phyloP scores from a whole-genome alignment of 768 basidiomycete genomes.

The Panaeolus papilionaceus region DNA sequence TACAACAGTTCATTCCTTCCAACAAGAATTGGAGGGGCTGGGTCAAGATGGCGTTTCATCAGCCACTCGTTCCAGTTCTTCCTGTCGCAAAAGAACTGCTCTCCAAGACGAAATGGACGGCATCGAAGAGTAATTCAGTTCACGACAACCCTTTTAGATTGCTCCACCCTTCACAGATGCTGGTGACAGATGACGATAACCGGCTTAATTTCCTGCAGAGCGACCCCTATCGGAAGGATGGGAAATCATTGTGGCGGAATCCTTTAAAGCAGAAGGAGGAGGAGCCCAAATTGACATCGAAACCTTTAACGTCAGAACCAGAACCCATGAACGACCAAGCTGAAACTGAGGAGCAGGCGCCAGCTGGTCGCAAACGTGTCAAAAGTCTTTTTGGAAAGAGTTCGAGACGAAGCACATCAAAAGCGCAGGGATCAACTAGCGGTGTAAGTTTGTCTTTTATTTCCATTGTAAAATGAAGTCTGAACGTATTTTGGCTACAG shows the following conservation, averaged over 20 bases:
- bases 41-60: slow-evolving; percentile 85
- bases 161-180: slow-evolving; percentile 35
- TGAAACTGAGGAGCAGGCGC: slow-evolving; percentile 25
- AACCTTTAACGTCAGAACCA: slow-evolving; percentile 48
- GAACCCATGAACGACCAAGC: slow-evolving; percentile 35
- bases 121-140: slow-evolving; percentile 45
- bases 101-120: slow-evolving; percentile 77
- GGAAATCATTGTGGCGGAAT: slow-evolving; percentile 26
- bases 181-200: slow-evolving; percentile 34
- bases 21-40: slow-evolving; percentile 82
- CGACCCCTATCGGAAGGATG: slow-evolving; percentile 21
- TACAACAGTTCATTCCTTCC: slow-evolving; percentile 80
- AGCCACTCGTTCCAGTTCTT: slow-evolving; percentile 77
- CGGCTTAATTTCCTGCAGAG: slow-evolving; percentile 29
- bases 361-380: slow-evolving; percentile 35
- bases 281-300: slow-evolving; percentile 29
- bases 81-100: slow-evolving; percentile 82
- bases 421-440: slow-evolving; percentile 28
- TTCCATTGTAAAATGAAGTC: neutral
- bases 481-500: neutral
- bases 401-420: slow-evolving; percentile 29
- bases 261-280: slow-evolving; percentile 27
- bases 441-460: slow-evolving; percentile 15
- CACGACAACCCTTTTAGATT: slow-evolving; percentile 40
- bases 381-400: slow-evolving; percentile 39